Conservation (phyloP, 352 stramenopile species). For the Pythium phragmiticola region DNA sequence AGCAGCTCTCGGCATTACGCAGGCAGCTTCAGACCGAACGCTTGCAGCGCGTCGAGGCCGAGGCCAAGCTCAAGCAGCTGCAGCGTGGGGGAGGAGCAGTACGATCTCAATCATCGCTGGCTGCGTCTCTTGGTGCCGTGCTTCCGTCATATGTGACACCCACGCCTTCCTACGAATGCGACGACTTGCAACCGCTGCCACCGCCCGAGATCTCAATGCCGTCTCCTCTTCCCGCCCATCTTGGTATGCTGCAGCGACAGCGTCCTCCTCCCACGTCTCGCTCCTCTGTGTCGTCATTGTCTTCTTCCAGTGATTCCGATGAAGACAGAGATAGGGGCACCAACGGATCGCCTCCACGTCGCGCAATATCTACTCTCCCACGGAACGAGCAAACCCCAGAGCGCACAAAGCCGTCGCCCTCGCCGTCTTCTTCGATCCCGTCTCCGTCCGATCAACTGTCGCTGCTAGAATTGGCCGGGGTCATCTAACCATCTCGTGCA, state of each 20-base stretch:
- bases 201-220: slow-evolving; percentile 40
- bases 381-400: too few species aligned
- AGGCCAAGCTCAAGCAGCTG: slow-evolving; percentile 62
- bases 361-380: not conserved
- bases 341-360: slow-evolving; percentile 1
- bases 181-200: slow-evolving; percentile 47
- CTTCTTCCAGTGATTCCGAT: slow-evolving; percentile 24
- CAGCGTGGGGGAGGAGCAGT: not conserved
- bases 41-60: slow-evolving; percentile 60
- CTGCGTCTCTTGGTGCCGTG: not conserved
- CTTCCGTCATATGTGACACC: slow-evolving; percentile 2
- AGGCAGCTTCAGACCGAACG: slow-evolving; percentile 78
- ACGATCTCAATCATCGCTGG: not conserved
- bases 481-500: too few species aligned
- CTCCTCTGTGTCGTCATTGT: slow-evolving; percentile 11
- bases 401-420: too few species aligned
- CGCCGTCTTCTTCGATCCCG: too few species aligned
- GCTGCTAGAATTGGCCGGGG: too few species aligned
- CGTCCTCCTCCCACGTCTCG: slow-evolving; percentile 14
- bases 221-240: slow-evolving; percentile 36
- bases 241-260: slow-evolving; percentile 30
- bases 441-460: too few species aligned
- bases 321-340: not conserved
- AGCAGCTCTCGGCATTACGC: slow-evolving; percentile 69
- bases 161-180: slow-evolving; percentile 19